Base-by-base conservation (phyloP, 441 rosid species). In the Mallotus japonicus region DNA sequence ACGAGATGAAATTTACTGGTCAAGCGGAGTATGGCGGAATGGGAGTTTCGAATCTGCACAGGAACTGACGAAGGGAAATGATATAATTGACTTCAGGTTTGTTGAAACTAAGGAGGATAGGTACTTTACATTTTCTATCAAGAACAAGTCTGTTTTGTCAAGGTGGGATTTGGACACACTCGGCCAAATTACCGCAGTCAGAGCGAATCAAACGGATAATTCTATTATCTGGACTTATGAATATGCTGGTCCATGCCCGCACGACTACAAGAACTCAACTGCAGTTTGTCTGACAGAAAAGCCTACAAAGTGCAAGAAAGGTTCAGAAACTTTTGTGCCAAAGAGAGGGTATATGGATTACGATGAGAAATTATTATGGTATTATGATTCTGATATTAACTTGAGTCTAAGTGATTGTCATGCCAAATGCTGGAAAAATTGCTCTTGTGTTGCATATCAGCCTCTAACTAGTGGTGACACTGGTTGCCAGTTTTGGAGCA, bases 401-500 rank as follows among this genome's bases (percentile, higher is more conserved):
- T 37, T 76, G 74, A 77, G 74, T 54, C 75, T 85, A 12, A 87
- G 92, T 56, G 90, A 86, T 68, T 87, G 87, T 71, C 90, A 83
- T 65, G 79, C 79, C 44, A 73, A 73, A 59, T 88, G 95, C 85
- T 84, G 91, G 92, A 83, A 73, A 69, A 83, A 88, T 76, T 85
- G 89, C 78, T 75, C 83, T n/a, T n/a, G 92, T 72, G 64, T 80
- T 37, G 89, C 88, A 22, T 88, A 80, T 56, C 72, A 66, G 54
- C 40, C 78, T 71, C 53, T 53, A 12, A 56, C 64, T 16, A 2
- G 10, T 1, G 79, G 82, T 64, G 90, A 80, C 32, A 74, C 62
- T 6, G 88, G 86, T 40, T 89, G 89, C 73, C 75, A 69, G 65
- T 85, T 80, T 65, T 86, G 90, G 89, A 73, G 70, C 19, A 58